A percentile compares a stretch with the other conserved stretches of the same genome.
These are phyloP conservation scores for Pythium periplocum DNA, from an alignment of 352 stramenopile genomes.

Conservation along the genomic window DNA sequence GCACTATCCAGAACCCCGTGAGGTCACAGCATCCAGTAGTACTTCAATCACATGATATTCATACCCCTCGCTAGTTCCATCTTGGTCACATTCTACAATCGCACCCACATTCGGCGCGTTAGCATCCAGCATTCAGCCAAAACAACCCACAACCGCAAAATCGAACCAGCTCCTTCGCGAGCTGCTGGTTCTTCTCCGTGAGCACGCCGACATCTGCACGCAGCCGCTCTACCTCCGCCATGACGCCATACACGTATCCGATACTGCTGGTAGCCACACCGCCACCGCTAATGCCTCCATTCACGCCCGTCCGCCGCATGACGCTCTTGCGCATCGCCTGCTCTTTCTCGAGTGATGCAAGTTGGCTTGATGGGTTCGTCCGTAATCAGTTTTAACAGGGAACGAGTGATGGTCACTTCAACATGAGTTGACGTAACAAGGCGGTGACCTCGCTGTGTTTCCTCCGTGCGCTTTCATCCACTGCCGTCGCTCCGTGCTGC, in stretches of 20 bases:
- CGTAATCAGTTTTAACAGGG: slow-evolving; percentile 13
- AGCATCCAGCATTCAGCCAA: neutral
- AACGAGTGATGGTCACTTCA: slow-evolving; percentile 11
- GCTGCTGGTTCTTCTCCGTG: slow-evolving; percentile 49
- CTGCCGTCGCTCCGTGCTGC: neutral
- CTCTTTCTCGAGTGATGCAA: too few species aligned
- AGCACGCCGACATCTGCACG: slow-evolving; percentile 34
- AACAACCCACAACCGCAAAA: neutral
- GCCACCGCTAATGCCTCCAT: neutral
- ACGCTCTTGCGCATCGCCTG: neutral
- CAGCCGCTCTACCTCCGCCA: slow-evolving; percentile 58
- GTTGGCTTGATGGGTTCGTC: too few species aligned
- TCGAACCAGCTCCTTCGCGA: slow-evolving; percentile 60
- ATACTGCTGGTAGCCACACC: slow-evolving; percentile 20
- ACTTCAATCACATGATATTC: neutral
- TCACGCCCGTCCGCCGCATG: neutral
- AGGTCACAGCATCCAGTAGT: too few species aligned
- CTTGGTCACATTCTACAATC: slow-evolving; percentile 42
- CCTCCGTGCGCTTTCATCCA: neutral
- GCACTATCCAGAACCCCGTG: too few species aligned
- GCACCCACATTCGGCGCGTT: neutral
- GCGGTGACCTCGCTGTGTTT: slow-evolving; percentile 14
- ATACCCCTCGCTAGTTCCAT: slow-evolving; percentile 47
- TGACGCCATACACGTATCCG: slow-evolving; percentile 48
- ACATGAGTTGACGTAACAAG: slow-evolving; percentile 12